Evolutionary conservation across 1,284 basidiomycete species (phyloP), one percentile per base, ranked within the genome.

Genomic region (Boletus sp.): DNA sequence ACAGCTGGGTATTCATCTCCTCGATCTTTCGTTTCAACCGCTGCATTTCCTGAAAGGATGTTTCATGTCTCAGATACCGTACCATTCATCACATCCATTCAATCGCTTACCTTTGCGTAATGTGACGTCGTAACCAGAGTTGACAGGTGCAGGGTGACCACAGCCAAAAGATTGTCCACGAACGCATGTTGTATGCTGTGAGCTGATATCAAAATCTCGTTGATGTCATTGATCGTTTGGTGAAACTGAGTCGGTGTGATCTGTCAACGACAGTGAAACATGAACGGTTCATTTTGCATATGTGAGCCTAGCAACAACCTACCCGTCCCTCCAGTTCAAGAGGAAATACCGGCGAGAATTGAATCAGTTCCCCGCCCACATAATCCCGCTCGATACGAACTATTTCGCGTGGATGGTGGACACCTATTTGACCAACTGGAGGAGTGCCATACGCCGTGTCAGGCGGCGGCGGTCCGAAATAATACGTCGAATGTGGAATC

Each of bases 401-500:
- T 59, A 94, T 83, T 74, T 94, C 92, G 53, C 92, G 83, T n/a
- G 92, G 91, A 65, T 91, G 85, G 69, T 94, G 89, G 24, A 89
- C 73, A 7, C 90, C 90, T 56, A 94, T 86, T 55, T 87, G 86
- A 2, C 92, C 92, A n/a, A 87, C 73, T 1, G 91, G 90, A 18
- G 79, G 73, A 1, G 87, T 87, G 3, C 89, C 89, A 68, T 84
- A 94, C 29, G 91, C 91, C 35, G 88, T 81, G 61, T 85, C 84
- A 22, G 81, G 69, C 4, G 85, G 79, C 18, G 91, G 90, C 4
- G 90, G 88, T n/a, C 89, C 90, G 72, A 86, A 89, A 70, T 91
- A 91, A 73, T 92, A 92, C 29, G 88, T 82, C 0, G 91, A 92
- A 64, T 84, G 84, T 29, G 90, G 91, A 63, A 89, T 82, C 50